Conservation (phyloP, 768 basidiomycete genomes). For the Boletus speciosus region DNA sequence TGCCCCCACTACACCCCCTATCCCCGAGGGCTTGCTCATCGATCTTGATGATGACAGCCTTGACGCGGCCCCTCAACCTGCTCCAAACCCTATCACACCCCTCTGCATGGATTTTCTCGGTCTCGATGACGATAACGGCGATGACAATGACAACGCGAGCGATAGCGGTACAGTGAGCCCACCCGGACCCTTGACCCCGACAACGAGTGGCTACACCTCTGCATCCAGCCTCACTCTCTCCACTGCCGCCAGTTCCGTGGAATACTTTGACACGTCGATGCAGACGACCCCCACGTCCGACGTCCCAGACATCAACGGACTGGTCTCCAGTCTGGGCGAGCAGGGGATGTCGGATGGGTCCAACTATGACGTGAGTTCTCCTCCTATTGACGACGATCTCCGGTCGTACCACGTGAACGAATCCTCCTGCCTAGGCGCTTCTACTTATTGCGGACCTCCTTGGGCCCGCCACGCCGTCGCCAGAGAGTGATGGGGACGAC, state of each 20-base stretch:
- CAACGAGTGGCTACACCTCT: constrained; percentile 25
- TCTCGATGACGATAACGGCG: constrained; percentile 15
- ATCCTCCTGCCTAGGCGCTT: constrained; percentile 44
- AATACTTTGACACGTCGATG: constrained; percentile 27
- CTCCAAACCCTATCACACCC: constrained; percentile 11
- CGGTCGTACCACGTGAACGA: constrained; percentile 20
- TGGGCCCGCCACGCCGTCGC: constrained; percentile 42
- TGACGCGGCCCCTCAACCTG: constrained; percentile 14
- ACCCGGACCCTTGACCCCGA: constrained; percentile 31
- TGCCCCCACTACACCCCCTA: constrained; percentile 31
- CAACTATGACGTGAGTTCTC: constrained; percentile 62
- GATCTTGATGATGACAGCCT: constrained; percentile 47
- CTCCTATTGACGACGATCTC: constrained; percentile 19
- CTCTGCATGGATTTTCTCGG: constrained; percentile 26
- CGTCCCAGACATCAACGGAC: constrained; percentile 61
- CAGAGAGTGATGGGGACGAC: constrained; percentile 8
- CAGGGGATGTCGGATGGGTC: constrained; percentile 42
- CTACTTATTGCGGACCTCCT: constrained; percentile 59
- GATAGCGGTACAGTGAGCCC: constrained; percentile 33
- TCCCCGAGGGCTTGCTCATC: constrained; percentile 53
- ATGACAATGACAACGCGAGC: constrained; percentile 25
- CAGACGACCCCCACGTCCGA: constrained; percentile 30
- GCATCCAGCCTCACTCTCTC: constrained; percentile 29
- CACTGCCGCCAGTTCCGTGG: constrained; percentile 22
- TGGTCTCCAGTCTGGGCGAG: constrained; percentile 55